Evolutionary conservation across 176 grass and related monocot species (phyloP), one percentile per base, ranked within the genome.

Genomic region (Sorghum bicolor): DNA sequence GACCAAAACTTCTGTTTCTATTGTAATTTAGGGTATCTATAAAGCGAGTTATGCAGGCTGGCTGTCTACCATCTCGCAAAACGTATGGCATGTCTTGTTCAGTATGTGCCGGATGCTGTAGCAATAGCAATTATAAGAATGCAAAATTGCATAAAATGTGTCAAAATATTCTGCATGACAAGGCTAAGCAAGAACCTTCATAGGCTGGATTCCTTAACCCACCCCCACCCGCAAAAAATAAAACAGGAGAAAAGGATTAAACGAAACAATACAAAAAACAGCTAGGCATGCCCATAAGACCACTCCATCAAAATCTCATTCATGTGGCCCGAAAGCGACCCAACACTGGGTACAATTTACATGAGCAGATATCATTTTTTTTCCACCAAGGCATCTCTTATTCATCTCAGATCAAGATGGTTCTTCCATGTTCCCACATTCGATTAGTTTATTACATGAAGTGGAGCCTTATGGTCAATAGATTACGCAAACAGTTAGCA

Each of bases 391-490:
- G 57, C 24, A 61, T 61, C 14, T n/a, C 24, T 86, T 86, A 89
- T 86, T 89, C 29, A 38, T 86, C 74, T 67, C 29, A 6, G 29
- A 73, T 65, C 14, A 60, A 44, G 30, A 52, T 80, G 22, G 68
- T 62, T 61, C 39, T 89, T 8, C 5, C 12, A 1, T 61, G n/a
- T 61, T 26, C n/a, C n/a, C 1, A 0, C 57, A 26, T 61, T 26
- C 24, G 9, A 83, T 86, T 83, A 86, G 31, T 53, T 83, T 79
- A 83, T 82, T 79, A 86, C 45, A 86, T 48, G n/a, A n/a, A 82
- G 57, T 17, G 34, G 80, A 31, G 64, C 64, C 65, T 24, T 16
- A 34, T 64, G 24, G 55, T 47, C 65, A 32, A 64, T 22, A 67
- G 9, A 75, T 67, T 37, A 75, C 24, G 26, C 38, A 75, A 75